Conservation (phyloP, 2,329 filamentous ascomycete genomes). For the Nannizziopsis arthrosporioides region DNA sequence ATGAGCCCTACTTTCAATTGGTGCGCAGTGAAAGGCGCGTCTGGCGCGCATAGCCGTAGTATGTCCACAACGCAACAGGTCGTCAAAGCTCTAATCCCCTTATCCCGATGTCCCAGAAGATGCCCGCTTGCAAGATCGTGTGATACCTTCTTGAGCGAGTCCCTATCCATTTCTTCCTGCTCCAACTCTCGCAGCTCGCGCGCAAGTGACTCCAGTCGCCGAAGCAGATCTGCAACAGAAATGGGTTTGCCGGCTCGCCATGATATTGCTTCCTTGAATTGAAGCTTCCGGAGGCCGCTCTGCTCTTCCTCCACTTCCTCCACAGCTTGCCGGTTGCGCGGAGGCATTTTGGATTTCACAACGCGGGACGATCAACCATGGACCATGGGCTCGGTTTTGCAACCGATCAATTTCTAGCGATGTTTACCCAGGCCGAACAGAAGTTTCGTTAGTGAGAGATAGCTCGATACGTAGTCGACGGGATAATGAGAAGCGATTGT, state of each 20-base stretch:
- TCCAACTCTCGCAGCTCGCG: slow-evolving; percentile 77
- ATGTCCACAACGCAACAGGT: slow-evolving; percentile 88
- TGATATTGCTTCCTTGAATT: slow-evolving; percentile 75
- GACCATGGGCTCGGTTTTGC: too few relatives aligned
- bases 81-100: slow-evolving; percentile 78
- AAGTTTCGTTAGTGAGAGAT: too few relatives aligned
- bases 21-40: slow-evolving; percentile 81
- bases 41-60: slow-evolving; percentile 79
- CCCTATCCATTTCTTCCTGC: slow-evolving; percentile 70
- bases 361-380: too few relatives aligned
- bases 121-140: slow-evolving; percentile 74
- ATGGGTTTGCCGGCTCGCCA: slow-evolving; percentile 91
- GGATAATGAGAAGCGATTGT: too few relatives aligned
- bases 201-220: slow-evolving; percentile 66
- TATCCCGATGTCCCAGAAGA: slow-evolving; percentile 81
- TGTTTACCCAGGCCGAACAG: too few relatives aligned
- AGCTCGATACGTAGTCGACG: too few relatives aligned
- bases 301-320: slow-evolving; percentile 23
- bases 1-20: slow-evolving; percentile 65
- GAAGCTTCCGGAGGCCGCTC: slow-evolving; percentile 38
- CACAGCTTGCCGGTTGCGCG: slow-evolving; percentile 32
- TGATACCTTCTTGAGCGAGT: slow-evolving; percentile 73
- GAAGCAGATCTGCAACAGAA: slow-evolving; percentile 66
- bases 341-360: slow-evolving; percentile 26
- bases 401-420: too few relatives aligned